phyloP scores from a whole-genome alignment of 805 yeast genomes.

The Kodamaea sagamina region DNA sequence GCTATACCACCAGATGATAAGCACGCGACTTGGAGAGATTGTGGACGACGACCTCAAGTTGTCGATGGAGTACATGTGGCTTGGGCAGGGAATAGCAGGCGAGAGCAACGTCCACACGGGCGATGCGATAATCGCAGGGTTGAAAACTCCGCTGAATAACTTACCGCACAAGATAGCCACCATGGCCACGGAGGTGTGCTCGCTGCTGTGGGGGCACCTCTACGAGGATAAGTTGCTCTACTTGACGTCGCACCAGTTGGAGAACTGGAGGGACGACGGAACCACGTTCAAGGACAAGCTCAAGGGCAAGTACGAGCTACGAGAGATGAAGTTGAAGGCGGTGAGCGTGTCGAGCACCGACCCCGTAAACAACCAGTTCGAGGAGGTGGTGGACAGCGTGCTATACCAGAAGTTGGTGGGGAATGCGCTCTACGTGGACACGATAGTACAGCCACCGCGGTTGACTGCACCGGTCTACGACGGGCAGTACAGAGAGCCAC shows the following conservation, averaged over 20 bases:
- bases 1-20: constrained; percentile 21
- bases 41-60: constrained; percentile 12
- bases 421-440: constrained; percentile 28
- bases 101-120: constrained; percentile 21
- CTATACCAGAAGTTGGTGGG: constrained; percentile 15
- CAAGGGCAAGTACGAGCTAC: constrained; percentile 18
- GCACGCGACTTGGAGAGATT: constrained; percentile 21
- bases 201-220: constrained; percentile 41
- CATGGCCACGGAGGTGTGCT: constrained; percentile 34
- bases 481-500: constrained; percentile 27
- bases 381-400: constrained; percentile 9
- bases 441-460: constrained; percentile 29
- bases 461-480: constrained; percentile 18
- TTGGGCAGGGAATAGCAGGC: constrained; percentile 37
- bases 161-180: constrained; percentile 21
- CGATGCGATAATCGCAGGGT: constrained; percentile 32
- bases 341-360: constrained; percentile 6
- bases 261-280: constrained; percentile 25
- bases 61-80: constrained; percentile 33
- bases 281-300: constrained; percentile 19
- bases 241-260: constrained; percentile 38
- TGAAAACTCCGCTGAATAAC: constrained; percentile 31
- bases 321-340: not conserved
- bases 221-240: constrained; percentile 30
- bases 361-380: constrained; percentile 4